Evolutionary conservation across 179 eudicot genomes (phyloP), one percentile per base, ranked within the genome.

Genomic region (Nepenthes alata): DNA sequence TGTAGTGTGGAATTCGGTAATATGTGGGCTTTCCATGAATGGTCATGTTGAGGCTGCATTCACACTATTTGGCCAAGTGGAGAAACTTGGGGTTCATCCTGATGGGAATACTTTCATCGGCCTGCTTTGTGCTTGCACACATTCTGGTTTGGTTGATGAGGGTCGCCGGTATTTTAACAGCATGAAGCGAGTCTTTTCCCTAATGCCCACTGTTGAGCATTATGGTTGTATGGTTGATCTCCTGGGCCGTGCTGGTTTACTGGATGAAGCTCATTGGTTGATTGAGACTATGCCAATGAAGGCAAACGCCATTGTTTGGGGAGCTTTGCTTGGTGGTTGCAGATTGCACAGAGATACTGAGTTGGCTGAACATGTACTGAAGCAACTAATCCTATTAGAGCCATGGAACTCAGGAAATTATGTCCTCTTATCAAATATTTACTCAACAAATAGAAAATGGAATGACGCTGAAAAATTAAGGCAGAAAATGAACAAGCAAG

Each of bases 151-250:
- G 64, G 87, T 87, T 58, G 62, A 68, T 34, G 84, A 85, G 2
- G 91, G 89, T 8, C 78, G 80, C 13, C 69, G 68, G 48, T 75
- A 57, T 59, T 89, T 89, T 44, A 9, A 74, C 47, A 67, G 65
- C 65, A 84, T 89, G 77, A 63, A 56, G 13, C 51, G 15, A 14
- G 59, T 71, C 39, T 86, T 57, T 63, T 67, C 63, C 25, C 10
- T 89, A 38, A 58, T 71, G 59, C 95, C 89, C 11, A 44, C 73
- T 12, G 62, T 83, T 52, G 95, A 89, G 65, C 95, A 89, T 62
- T 84, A 84, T 72, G 96, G 89, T 14, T 82, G 87, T 75, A 80
- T 89, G 78, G 87, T 84, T 47, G 89, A 89, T 76, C 88, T 84
- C 70, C 82, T 86, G 53, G 80, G 95, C 45, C 85, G 89, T 37